phyloP scores from a whole-genome alignment of 1,139 yeast genomes.

The Sugiyamaella neomexicana region DNA sequence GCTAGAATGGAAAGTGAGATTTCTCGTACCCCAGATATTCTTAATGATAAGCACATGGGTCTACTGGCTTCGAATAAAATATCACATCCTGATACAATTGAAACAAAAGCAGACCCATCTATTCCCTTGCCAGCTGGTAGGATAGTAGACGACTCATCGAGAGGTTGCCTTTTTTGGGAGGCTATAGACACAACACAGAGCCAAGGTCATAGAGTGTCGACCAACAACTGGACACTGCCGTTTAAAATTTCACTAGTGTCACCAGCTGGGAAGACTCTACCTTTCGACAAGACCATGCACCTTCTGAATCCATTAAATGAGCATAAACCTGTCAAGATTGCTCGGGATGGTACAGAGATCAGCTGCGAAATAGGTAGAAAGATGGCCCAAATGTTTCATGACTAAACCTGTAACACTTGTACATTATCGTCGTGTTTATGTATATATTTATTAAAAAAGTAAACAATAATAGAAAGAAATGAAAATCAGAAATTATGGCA shows the following conservation, averaged over 20 bases:
- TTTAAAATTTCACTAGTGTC: conserved; percentile 43
- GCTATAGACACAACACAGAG: conserved; percentile 26
- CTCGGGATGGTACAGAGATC: conserved; percentile 46
- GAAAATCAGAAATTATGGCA: background rate
- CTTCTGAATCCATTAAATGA: conserved; percentile 41
- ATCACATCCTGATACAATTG: conserved; percentile 25
- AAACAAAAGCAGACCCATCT: conserved; percentile 29
- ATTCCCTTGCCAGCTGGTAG: conserved; percentile 42
- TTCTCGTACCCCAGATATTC: conserved; percentile 12
- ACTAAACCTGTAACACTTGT: background rate
- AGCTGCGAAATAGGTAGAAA: conserved; percentile 40
- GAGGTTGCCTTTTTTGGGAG: conserved; percentile 46
- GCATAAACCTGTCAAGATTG: conserved; percentile 43
- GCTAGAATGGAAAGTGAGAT: conserved; percentile 42
- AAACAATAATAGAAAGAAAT: too few species aligned
- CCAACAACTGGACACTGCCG: conserved; percentile 41
- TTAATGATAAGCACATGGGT: conserved; percentile 1
- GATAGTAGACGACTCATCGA: conserved; percentile 42
- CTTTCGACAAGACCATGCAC: conserved; percentile 39
- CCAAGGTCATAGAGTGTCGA: conserved; percentile 17
- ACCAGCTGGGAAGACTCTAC: conserved; percentile 32
- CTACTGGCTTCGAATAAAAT: conserved; percentile 7
- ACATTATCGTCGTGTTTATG: background rate
- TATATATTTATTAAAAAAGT: background rate
- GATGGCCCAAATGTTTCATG: conserved; percentile 35